Evolutionary conservation across 148 eudicot genomes (phyloP), one percentile per base, ranked within the genome.

Genomic region (Oxyria digyna): DNA sequence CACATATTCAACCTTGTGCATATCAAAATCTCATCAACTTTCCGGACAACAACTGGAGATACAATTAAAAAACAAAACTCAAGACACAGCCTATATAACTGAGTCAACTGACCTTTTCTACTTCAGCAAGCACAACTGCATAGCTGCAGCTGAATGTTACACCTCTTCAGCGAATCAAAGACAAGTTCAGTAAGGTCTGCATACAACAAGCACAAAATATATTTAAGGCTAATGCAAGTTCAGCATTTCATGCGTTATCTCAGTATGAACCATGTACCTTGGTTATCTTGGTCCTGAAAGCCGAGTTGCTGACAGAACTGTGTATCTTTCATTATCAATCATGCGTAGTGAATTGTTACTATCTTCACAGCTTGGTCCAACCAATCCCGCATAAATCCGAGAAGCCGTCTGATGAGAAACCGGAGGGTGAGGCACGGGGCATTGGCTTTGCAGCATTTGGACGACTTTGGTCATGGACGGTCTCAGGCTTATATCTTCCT

Each of bases 361-460:
- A 32, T 79, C 84, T 3, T 79, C 89, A 57, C 97, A 90, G 13
- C 55, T 52, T 33, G 43, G 69, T 74, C 77, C 80, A 31, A 82
- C 87, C 74, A 82, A 77, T 48, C 78, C 80, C 3, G 96, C 71
- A 68, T 85, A 86, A 1, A 90, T 78, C 9, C 97, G 81, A 0
- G 98, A 80, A 18, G 89, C 95, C 5, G 78, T 76, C 57, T 79
- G 84, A 11, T 85, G 81, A 65, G 97, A 80, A 1, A 83, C 83
- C 1, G 99, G 99, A 10, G 99, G 99, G 0, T 75, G 71, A 23
- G 87, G 89, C 67, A 88, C 93, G 3, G 72, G 81, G 46, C 80
- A 69, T 29, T 90, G 54, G 43, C 99, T 92, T 76, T 94, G 97
- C 4, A 94, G 96, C 99, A 94, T 94, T 71, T 94, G 99, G 26